Evolutionary conservation across 129 eudicot genomes (phyloP).

Genomic region (Dittrichia graveolens): DNA sequence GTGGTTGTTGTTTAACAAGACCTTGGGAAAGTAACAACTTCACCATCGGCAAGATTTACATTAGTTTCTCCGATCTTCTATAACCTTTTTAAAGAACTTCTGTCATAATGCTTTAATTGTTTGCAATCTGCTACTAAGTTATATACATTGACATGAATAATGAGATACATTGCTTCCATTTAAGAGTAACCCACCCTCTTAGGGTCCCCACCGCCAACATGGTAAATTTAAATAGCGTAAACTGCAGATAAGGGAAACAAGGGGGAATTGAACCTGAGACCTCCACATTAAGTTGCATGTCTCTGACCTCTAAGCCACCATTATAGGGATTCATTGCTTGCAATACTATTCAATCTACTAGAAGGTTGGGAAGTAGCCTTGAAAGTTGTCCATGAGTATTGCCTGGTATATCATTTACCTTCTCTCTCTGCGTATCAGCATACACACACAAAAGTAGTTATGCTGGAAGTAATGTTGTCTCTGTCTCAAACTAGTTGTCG

Average conservation of each 20-base stretch:
- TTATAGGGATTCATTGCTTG: no score
- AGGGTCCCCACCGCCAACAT: no score
- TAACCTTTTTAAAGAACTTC: not conserved
- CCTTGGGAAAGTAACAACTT: not conserved
- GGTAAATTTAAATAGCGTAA: no score
- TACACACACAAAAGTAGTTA: not conserved
- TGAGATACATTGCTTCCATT: not conserved
- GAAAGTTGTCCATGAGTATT: not conserved
- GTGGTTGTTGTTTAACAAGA: not conserved
- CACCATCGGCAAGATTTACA: not conserved
- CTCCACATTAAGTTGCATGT: no score
- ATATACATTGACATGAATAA: not conserved
- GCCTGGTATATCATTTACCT: not conserved
- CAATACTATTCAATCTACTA: not conserved
- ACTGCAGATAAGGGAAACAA: no score
- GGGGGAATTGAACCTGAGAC: no score
- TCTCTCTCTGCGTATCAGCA: not conserved
- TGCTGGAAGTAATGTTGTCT: no score
- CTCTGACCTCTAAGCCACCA: no score
- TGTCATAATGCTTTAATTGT: constrained; percentile 1
- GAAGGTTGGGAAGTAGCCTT: not conserved
- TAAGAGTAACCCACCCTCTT: no score
- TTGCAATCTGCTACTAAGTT: not conserved
- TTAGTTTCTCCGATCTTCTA: not conserved
- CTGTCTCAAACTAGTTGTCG: no score